phyloP scores from a whole-genome alignment of 208 protist genomes.

The Phytomonas francai region DNA sequence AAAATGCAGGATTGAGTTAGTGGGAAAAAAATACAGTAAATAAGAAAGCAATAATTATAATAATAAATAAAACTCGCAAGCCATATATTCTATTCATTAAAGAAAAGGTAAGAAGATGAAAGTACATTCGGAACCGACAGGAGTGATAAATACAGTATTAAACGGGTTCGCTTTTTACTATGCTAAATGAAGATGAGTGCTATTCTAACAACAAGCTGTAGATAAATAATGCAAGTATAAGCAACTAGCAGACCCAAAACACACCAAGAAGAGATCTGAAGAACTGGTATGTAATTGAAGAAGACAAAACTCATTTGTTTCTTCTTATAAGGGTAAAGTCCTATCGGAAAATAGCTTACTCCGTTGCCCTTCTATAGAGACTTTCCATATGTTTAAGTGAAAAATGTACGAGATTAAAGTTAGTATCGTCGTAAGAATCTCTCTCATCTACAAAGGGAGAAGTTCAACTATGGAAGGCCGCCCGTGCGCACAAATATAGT shows the following conservation, averaged over 20 bases:
- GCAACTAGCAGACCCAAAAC: neutral
- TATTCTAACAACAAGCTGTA: neutral
- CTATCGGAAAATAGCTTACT: neutral
- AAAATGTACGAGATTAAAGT: neutral
- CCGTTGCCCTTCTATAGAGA: no score
- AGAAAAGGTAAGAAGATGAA: neutral
- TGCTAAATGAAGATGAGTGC: neutral
- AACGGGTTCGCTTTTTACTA: neutral
- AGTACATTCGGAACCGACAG: neutral
- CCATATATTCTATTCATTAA: neutral
- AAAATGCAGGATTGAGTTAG: constrained; percentile 10
- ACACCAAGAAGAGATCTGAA: neutral
- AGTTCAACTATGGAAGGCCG: constrained; percentile 44
- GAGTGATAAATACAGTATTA: constrained; percentile 4
- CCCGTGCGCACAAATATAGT: constrained; percentile 67
- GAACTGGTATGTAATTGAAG: neutral
- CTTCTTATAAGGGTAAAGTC: neutral
- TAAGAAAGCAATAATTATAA: constrained; percentile 3
- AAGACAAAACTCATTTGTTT: neutral
- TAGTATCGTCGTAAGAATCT: neutral
- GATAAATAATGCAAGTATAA: neutral
- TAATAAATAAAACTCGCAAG: neutral
- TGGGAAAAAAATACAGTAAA: neutral
- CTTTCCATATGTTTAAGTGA: neutral
- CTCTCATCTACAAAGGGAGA: constrained; percentile 1